phyloP scores from a whole-genome alignment of 164 flowering plant species.

The Tinospora cordifolia region DNA sequence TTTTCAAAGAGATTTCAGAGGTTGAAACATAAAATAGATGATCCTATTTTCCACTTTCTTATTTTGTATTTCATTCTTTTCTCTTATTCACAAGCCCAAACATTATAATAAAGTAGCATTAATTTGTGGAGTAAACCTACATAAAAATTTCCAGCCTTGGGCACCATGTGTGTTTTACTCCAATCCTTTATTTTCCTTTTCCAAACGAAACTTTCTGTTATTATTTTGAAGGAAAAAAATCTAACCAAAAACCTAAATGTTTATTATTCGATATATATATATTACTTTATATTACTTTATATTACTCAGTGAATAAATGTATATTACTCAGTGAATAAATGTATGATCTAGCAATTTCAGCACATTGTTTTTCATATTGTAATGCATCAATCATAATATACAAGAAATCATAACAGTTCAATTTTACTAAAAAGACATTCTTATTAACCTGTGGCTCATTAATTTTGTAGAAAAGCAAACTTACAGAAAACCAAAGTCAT shows the following conservation, averaged over 20 bases:
- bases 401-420: not conserved
- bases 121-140: too few relatives aligned
- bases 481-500: not conserved
- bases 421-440: not conserved
- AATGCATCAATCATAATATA: not conserved
- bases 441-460: not conserved
- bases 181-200: not conserved
- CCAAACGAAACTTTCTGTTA: not conserved
- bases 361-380: not conserved
- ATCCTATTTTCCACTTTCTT: too few relatives aligned
- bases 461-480: not conserved
- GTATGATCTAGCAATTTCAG: not conserved
- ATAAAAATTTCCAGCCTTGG: not conserved
- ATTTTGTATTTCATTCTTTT: too few relatives aligned
- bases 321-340: not conserved
- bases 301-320: too few relatives aligned
- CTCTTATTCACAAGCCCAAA: too few relatives aligned
- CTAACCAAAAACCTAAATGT: too few relatives aligned
- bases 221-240: not conserved
- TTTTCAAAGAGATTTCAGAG: too few relatives aligned
- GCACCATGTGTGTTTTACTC: not conserved
- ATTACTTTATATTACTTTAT: too few relatives aligned
- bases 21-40: too few relatives aligned
- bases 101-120: too few relatives aligned
- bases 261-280: too few relatives aligned